phyloP scores from a whole-genome alignment of 306 rosid species.

The Acacia confusa region DNA sequence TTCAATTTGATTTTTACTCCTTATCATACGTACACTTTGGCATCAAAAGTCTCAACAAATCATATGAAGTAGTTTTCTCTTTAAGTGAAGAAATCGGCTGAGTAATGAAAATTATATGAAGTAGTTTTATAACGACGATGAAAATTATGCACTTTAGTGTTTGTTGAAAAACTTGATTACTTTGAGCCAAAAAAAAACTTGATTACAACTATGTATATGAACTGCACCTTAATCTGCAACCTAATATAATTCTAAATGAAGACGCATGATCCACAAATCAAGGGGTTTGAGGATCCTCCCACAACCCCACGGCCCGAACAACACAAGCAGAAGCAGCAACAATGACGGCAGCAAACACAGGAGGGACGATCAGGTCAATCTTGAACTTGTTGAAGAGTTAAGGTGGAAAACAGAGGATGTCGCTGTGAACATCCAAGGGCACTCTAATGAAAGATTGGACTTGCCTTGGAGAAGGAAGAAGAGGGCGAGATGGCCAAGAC shows the following conservation, averaged over 20 bases:
- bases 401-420: constrained; percentile 72
- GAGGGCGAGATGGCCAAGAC: constrained; percentile 62
- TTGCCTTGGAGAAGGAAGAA: constrained; percentile 42
- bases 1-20: too few species aligned
- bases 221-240: neutral
- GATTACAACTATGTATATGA: neutral
- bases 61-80: neutral
- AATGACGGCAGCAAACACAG: constrained; percentile 66
- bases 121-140: too few species aligned
- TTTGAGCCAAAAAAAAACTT: too few species aligned
- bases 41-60: neutral
- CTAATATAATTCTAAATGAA: neutral
- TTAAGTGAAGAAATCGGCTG: too few species aligned
- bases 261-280: neutral
- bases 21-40: neutral
- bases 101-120: too few species aligned
- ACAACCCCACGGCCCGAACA: constrained; percentile 59
- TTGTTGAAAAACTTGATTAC: neutral
- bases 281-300: constrained; percentile 42
- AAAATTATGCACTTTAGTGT: neutral
- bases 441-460: constrained; percentile 48
- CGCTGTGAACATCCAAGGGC: constrained; percentile 69
- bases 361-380: constrained; percentile 71
- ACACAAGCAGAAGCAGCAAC: constrained; percentile 74
- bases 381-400: constrained; percentile 50